Conservation (phyloP, 768 basidiomycete genomes). For the Clitopilus hobsonii region DNA sequence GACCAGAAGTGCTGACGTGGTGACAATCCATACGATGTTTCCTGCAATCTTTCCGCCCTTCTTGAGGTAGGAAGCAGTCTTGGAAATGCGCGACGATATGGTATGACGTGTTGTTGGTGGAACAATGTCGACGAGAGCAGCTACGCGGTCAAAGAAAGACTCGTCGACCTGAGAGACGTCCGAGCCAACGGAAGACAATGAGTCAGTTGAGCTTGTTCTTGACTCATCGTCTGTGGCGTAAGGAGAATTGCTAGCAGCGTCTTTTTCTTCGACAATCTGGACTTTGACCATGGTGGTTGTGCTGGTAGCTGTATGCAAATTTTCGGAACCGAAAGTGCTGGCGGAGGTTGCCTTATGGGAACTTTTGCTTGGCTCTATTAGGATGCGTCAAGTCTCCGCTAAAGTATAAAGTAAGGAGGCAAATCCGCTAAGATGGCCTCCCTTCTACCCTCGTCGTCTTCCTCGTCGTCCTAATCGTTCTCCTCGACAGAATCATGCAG, state of each 20-base stretch:
- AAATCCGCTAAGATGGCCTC: constrained; percentile 17
- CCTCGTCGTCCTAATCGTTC: constrained; percentile 13
- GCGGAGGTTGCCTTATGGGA: constrained; percentile 14
- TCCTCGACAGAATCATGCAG: constrained; percentile 24
- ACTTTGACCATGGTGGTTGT: constrained; percentile 83
- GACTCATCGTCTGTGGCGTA: constrained; percentile 76
- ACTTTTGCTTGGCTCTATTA: constrained; percentile 23
- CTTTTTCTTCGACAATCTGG: constrained; percentile 83
- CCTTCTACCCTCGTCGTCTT: constrained; percentile 16
- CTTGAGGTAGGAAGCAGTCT: constrained; percentile 61
- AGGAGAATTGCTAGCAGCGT: constrained; percentile 53
- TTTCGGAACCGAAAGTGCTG: constrained; percentile 20
- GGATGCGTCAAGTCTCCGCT: constrained; percentile 13
- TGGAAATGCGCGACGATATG: constrained; percentile 57
- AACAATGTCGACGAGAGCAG: constrained; percentile 93
- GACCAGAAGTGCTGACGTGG: constrained; percentile 89
- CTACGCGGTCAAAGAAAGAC: constrained; percentile 80
- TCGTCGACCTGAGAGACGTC: constrained; percentile 65
- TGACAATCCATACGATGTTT: constrained; percentile 91
- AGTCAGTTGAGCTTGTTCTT: constrained; percentile 63
- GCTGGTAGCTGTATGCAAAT: constrained; percentile 12
- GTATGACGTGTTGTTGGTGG: constrained; percentile 84
- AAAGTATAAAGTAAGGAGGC: constrained; percentile 30
- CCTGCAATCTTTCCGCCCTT: constrained; percentile 71
- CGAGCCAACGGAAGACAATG: constrained; percentile 78